Evolutionary conservation across 257 asterid species (phyloP).

Genomic region (Solanum tacnaense): DNA sequence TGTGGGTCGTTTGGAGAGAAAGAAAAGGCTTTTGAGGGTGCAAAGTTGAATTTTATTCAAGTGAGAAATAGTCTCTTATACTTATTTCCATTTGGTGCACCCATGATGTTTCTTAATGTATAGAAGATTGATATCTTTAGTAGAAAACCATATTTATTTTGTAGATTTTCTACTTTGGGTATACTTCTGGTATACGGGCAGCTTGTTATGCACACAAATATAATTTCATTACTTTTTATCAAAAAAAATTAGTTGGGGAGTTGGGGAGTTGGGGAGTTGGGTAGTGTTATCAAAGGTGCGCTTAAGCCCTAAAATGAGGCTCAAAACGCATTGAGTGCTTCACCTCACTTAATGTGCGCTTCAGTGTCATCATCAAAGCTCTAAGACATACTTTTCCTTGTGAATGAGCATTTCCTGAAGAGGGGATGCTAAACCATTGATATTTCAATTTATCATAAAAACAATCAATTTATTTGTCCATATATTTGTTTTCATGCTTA

Average conservation of each 20-base stretch:
- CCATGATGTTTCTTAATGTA: not conserved
- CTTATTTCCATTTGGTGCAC: not conserved
- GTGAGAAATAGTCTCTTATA: not conserved
- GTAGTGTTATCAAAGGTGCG: too few species aligned
- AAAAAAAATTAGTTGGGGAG: not conserved
- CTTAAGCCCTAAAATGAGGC: too few species aligned
- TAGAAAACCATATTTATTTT: not conserved
- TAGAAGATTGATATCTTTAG: not conserved
- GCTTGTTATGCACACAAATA: not conserved
- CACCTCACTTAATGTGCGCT: too few species aligned
- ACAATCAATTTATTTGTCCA: too few species aligned
- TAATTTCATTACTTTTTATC: not conserved
- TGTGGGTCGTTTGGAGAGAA: not conserved
- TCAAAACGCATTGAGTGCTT: too few species aligned
- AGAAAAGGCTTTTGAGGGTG: not conserved
- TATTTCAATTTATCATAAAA: too few species aligned
- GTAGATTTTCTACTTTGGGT: not conserved
- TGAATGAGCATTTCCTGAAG: too few species aligned
- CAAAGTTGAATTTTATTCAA: not conserved
- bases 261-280: not conserved
- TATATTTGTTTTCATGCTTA: too few species aligned
- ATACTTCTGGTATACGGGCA: not conserved
- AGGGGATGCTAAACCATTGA: too few species aligned
- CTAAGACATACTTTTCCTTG: too few species aligned
- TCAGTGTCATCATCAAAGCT: too few species aligned